Evolutionary conservation across 345 rosid species (phyloP).

Genomic region (Passiflora organensis): DNA sequence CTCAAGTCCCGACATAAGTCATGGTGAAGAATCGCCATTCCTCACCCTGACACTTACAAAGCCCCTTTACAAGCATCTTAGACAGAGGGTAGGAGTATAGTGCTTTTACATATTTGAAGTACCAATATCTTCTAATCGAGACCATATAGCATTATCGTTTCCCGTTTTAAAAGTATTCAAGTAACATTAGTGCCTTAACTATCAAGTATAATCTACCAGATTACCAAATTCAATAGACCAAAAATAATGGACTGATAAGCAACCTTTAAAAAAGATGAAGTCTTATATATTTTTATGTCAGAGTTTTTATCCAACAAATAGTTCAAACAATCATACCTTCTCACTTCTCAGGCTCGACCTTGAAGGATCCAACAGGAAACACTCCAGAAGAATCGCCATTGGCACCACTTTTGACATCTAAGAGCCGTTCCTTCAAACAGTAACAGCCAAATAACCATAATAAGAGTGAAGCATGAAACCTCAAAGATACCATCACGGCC

Average conservation of each 20-base stretch:
- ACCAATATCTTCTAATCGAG: too few species aligned
- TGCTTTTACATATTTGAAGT: too few species aligned
- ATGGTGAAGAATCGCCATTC: too few species aligned
- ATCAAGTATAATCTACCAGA: background rate
- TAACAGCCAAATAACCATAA: background rate
- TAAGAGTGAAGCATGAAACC: background rate
- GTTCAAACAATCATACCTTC: constrained; percentile 24
- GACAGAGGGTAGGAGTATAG: too few species aligned
- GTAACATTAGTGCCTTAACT: too few species aligned
- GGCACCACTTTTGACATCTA: constrained; percentile 41
- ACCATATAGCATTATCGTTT: too few species aligned
- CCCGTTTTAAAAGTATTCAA: too few species aligned
- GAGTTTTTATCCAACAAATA: background rate
- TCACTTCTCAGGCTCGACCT: constrained; percentile 60
- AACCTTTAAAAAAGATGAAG: too few species aligned
- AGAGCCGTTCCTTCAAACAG: constrained; percentile 36
- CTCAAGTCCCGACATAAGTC: too few species aligned
- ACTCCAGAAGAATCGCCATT: constrained; percentile 48
- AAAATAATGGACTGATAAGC: too few species aligned
- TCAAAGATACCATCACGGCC: background rate
- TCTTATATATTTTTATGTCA: background rate
- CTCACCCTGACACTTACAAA: too few species aligned
- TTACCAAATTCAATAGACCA: background rate
- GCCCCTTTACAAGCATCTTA: too few species aligned
- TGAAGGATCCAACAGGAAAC: constrained; percentile 59